Evolutionary conservation across 2,329 filamentous ascomycete genomes (phyloP), one percentile per base, ranked within the genome.

Genomic region (Colletotrichum musae): DNA sequence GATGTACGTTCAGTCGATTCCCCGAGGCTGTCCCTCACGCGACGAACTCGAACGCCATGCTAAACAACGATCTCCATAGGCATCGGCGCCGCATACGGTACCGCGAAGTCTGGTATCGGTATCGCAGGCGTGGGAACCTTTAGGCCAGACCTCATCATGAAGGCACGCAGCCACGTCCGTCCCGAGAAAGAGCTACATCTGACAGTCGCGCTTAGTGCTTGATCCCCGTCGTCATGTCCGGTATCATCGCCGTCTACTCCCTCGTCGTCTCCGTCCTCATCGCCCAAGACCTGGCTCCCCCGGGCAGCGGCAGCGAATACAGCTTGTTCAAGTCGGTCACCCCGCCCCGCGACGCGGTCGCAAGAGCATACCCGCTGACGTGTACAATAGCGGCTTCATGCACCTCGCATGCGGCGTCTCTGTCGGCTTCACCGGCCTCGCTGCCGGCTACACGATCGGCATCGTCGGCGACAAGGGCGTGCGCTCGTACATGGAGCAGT

Each of bases 231-330:
- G 92, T 99, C 86, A 99, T 99, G 96, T 97, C 96, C 75, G 96
- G 96, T 89, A 99, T 99, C 80, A 94, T 99, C 77, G 96, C 96
- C 68, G 96, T 99, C 74, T 99, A 99, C 84, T 94, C 95, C 59
- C 93, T 99, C 75, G 96, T 99, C 77, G 95, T 99, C 75, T 93
- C 95, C 18, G 96, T 99, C 77, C 89, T 99, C 74, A 99, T 99
- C 80, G 94, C 94, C 64, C 92, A 94, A 81, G 94, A 97, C 80
- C 90, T 98, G 80, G 88, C 87, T 58, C 93, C 94, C 32, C 92
- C 92, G 66, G 86, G 88, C 16, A 84, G 82, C 64, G 84, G 82
- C 66, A 67, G 62, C 26, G 87, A 87, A 78, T 97, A 97, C 84
- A 94, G 91, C 77, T 86, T 98, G 73, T 99, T 96, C 84, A 92